Evolutionary conservation across 2,329 filamentous ascomycete species (phyloP), one percentile per base, ranked within the genome.

Genomic region (Pseudogymnoascus sp.): DNA sequence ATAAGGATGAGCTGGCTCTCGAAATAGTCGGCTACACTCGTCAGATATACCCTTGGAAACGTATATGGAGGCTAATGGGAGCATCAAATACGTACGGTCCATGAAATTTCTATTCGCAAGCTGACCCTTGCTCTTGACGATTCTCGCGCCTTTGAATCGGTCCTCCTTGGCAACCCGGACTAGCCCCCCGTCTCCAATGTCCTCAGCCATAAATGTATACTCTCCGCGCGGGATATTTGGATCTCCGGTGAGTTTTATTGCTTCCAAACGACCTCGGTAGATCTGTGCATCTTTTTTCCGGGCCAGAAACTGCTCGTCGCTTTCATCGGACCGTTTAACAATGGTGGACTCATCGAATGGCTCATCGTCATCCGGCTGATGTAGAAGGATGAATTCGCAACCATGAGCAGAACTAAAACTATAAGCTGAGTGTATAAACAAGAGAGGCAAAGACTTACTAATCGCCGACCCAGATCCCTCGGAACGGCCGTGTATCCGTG

Each of bases 241-340:
- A 70, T 99, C 93, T 0, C 93, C 93, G 0, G 93, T 97, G 35
- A 99, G 77, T 73, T 97, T 97, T 71, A 97, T 86, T 0, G 89
- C 93, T 73, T 92, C 86, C 3, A 97, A 74, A 1, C 85, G 80
- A 4, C 91, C 91, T 11, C 78, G 79, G 67, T 89, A 85, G 1
- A 84, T 77, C 12, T 77, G 75, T 25, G 78, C 77, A 12, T 80
- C 76, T 1, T 73, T 70, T 59, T 78, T 78, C 16, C 82, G 77
- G 37, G 70, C 68, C 35, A 78, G 70, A 72, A 78, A 84, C n/a
- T 75, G 75, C 8, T 76, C 74, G 14, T 78, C 74, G 4, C 76
- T 75, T 68, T 87, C 82, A 11, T 68, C 69, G 0, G 75, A 71
- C 7, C 67, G 62, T 53, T 75, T 77, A 4, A 74, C 67, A 1